Evolutionary conservation across 1,284 basidiomycete species (phyloP).

Genomic region (Microbotryomycetes sp.): DNA sequence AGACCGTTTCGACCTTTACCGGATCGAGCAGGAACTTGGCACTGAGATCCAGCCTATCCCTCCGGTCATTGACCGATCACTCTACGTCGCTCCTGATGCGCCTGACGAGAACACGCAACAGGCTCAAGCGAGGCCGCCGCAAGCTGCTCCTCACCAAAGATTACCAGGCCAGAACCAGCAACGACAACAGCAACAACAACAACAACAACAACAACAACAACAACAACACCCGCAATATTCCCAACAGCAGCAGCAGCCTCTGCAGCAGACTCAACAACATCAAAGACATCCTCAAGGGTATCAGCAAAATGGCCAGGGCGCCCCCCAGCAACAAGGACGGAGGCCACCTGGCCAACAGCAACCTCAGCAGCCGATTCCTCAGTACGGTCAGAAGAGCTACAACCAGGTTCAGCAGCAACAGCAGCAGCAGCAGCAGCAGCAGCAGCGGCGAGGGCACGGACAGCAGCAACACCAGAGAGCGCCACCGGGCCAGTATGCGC

Average conservation of each 20-base stretch:
- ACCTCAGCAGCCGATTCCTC: constrained; percentile 2
- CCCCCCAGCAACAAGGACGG: background rate
- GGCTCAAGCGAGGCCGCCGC: background rate
- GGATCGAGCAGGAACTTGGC: constrained; percentile 95
- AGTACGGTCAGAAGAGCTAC: background rate
- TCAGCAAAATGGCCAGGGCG: background rate
- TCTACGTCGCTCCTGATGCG: constrained; percentile 30
- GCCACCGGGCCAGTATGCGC: background rate
- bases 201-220: background rate
- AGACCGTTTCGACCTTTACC: constrained; percentile 94
- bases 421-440: background rate
- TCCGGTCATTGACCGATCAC: constrained; percentile 45
- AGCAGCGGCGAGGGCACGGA: no score
- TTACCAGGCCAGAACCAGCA: background rate
- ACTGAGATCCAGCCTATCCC: constrained; percentile 98
- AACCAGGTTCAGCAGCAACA: background rate
- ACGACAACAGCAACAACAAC: background rate
- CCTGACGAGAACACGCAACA: background rate
- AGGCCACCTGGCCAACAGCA: background rate
- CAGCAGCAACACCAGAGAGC: background rate
- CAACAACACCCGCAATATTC: background rate
- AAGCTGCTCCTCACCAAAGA: background rate
- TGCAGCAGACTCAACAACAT: constrained; percentile 4
- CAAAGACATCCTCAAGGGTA: background rate
- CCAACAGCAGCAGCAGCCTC: background rate